Evolutionary conservation across 306 rosid species (phyloP).

Genomic region (Mimosa bimucronata): DNA sequence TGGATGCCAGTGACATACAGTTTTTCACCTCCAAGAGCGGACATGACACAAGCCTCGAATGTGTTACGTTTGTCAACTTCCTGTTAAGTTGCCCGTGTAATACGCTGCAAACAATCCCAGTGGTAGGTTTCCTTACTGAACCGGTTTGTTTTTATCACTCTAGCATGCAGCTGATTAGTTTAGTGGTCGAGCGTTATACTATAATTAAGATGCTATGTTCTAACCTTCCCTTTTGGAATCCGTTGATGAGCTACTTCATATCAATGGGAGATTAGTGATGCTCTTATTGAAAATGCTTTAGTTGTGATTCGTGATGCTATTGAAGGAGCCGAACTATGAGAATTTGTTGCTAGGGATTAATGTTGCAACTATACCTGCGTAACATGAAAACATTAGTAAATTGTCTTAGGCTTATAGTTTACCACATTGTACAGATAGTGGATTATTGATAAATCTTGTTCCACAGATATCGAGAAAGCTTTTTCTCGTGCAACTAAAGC

Average conservation of each 20-base stretch:
- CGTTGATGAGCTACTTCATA: conserved; percentile 12
- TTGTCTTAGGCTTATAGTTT: conserved; percentile 23
- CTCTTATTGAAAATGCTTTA: conserved; percentile 17
- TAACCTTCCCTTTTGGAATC: conserved; percentile 15
- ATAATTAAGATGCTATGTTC: no score
- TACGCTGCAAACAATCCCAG: conserved; percentile 51
- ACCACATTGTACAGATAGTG: conserved; percentile 24
- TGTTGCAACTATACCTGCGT: no score
- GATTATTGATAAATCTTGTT: conserved; percentile 31
- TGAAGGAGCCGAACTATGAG: background rate
- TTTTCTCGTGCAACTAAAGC: conserved; percentile 57
- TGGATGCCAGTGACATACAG: conserved; percentile 40
- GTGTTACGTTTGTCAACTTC: conserved; percentile 68
- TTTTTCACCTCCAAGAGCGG: conserved; percentile 57
- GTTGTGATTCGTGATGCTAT: conserved; percentile 30
- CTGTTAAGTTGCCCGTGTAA: conserved; percentile 70
- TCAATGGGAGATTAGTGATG: conserved; percentile 20
- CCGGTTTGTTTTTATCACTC: background rate
- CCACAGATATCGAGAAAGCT: conserved; percentile 66
- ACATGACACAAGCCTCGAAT: conserved; percentile 39
- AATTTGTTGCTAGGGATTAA: conserved; percentile 8
- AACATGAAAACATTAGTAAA: background rate
- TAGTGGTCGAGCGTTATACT: no score
- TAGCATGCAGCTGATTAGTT: background rate
- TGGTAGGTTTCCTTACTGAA: conserved; percentile 49